Percentiles rank a stretch among this genome's conserved stretches.
Evolutionary conservation across 1,139 yeast species (phyloP).

Genomic region (Candida sp.): DNA sequence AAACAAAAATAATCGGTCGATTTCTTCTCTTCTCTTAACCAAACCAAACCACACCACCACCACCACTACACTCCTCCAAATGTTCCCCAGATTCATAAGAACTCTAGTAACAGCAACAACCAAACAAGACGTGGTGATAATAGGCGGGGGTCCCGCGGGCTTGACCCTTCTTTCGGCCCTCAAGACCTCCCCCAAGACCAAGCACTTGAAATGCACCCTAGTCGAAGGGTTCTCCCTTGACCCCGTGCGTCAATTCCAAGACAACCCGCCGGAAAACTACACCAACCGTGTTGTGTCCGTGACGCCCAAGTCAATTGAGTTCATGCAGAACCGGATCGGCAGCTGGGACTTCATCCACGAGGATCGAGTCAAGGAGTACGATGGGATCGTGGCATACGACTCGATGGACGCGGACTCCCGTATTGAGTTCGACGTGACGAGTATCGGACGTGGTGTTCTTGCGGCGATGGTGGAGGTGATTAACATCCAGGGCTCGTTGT

Average conservation of each 20-base stretch:
- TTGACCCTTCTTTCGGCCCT: conserved; percentile 82
- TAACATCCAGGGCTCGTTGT: conserved; percentile 78
- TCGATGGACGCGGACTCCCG: conserved; percentile 66
- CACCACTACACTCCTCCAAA: too few relatives aligned
- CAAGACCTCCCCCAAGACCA: conserved; percentile 66
- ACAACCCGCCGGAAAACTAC: conserved; percentile 59
- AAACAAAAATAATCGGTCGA: conserved; percentile 1
- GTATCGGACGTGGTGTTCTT: conserved; percentile 40
- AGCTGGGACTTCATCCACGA: conserved; percentile 74
- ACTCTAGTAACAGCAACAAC: conserved; percentile 16
- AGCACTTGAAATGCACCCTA: conserved; percentile 63
- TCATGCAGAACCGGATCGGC: conserved; percentile 65
- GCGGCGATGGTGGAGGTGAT: conserved; percentile 92
- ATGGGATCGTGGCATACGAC: conserved; percentile 86
- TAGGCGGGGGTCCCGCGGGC: conserved; percentile 99
- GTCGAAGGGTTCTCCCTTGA: conserved; percentile 76
- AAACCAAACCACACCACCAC: not conserved
- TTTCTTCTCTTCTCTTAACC: not conserved
- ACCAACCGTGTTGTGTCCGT: conserved; percentile 87
- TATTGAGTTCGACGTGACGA: conserved; percentile 70
- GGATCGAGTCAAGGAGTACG: conserved; percentile 79
- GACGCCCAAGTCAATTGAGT: conserved; percentile 80
- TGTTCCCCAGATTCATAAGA: conserved; percentile 7
- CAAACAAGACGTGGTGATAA: conserved; percentile 74
- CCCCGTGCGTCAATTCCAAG: conserved; percentile 53